Evolutionary conservation across 352 stramenopile genomes (phyloP), one percentile per base, ranked within the genome.

Genomic region (Albugo laibachii): DNA sequence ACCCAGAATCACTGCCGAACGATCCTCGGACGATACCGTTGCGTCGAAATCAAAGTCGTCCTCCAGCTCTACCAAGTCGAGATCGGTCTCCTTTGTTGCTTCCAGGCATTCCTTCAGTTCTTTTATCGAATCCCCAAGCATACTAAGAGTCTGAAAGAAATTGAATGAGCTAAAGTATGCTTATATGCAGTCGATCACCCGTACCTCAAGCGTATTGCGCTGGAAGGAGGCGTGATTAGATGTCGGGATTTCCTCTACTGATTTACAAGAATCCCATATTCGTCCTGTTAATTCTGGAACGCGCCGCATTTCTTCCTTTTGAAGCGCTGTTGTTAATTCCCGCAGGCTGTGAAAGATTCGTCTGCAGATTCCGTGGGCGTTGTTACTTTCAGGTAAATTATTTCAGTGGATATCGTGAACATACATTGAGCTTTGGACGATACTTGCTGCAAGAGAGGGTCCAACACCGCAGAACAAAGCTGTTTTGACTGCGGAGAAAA

Each of bases 221-320:
- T 88, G 87, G 19, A 76, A 86, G 8, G 78, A 73, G 21, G 86
- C 70, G 47, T 74, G 85, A 54, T 92, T 92, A 24, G 78, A 92
- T 61, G 86, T 92, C 52, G 75, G 79, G 24, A 82, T 65, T 36
- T 59, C 70, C 35, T 55, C 34, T 2, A 75, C 53, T n/a, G 67
- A 39, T 10, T 59, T 65, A 50, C 59, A 86, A 49, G 69, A 71
- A 43, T 92, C 78, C 78, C 78, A 92, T 35, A 92, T 75, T 39
- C 72, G 70, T 20, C 78, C 78, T 0, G 78, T 92, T 42, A 85
- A 58, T 48, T 86, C 66, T 8, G 78, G 73, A 13, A 92, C 54
- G 1, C 58, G 62, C n/a, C 53, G 44, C 18, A 80, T 47, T 1
- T 88, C 63, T 4, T 62, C 59, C 12, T 55, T 63, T 15, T 66